Conservation (phyloP, 129 eudicot genomes). For the Helianthus tuberosus region DNA sequence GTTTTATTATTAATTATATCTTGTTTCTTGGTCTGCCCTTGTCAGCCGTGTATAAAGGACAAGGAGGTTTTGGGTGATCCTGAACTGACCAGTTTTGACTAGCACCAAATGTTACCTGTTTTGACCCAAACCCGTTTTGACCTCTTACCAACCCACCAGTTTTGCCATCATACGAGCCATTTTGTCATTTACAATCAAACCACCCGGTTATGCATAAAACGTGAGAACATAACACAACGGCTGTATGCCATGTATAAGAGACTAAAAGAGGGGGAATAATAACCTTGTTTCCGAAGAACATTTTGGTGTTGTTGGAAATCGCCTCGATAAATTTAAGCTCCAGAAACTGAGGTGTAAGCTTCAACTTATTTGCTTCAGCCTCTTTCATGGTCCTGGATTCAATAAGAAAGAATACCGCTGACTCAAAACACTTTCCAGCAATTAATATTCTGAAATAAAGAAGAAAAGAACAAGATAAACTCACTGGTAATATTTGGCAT, state of each 20-base stretch:
- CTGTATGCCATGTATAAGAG: conserved; percentile 4
- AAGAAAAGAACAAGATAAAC: neutral
- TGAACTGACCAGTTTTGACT: too few species aligned
- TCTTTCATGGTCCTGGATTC: conserved; percentile 75
- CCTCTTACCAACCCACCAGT: neutral
- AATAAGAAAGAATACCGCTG: neutral
- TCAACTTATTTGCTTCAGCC: conserved; percentile 91
- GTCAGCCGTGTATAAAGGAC: too few species aligned
- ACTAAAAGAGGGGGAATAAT: neutral
- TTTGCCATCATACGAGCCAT: neutral
- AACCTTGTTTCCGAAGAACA: conserved; percentile 86
- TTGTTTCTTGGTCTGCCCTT: too few species aligned
- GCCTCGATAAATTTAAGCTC: conserved; percentile 83
- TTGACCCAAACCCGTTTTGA: neutral
- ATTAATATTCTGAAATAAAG: neutral
- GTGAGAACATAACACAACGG: neutral
- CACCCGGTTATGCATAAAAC: neutral
- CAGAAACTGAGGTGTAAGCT: conserved; percentile 77
- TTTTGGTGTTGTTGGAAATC: conserved; percentile 75
- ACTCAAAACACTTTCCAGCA: conserved; percentile 9
- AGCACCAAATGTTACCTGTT: too few species aligned
- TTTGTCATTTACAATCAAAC: neutral
- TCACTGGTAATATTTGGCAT: conserved; percentile 81
- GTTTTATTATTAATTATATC: too few species aligned
- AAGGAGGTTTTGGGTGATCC: too few species aligned